Percentiles rank a stretch among this genome's conserved stretches.
These are phyloP conservation scores for Diplodia mutila DNA, from an alignment of 2,329 filamentous ascomycete genomes.

Conservation along the genomic window DNA sequence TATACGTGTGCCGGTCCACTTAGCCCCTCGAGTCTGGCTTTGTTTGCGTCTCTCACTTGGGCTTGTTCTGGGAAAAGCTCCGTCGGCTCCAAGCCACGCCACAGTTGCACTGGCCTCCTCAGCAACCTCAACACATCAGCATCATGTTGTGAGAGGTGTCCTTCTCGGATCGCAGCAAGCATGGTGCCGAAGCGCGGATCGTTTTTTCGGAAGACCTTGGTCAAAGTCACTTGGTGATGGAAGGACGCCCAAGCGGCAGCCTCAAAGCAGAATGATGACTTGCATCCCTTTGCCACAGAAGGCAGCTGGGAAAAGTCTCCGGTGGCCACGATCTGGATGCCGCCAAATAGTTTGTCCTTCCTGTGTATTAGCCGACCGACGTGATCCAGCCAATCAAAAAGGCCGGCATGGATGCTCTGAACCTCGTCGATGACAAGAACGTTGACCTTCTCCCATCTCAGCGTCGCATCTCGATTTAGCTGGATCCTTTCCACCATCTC, in stretches of 20 bases:
- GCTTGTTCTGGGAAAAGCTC: neutral
- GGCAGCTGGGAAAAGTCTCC: constrained; percentile 65
- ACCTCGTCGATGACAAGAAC: constrained; percentile 68
- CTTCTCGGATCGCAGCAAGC: neutral
- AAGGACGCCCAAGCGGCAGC: constrained; percentile 44
- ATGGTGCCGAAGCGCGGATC: neutral
- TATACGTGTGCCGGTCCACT: neutral
- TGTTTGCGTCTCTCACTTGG: neutral
- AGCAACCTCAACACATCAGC: neutral
- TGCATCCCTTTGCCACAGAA: constrained; percentile 49
- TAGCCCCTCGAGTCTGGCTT: neutral
- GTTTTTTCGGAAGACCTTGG: neutral
- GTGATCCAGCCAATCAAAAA: constrained; percentile 56
- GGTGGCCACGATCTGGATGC: constrained; percentile 59
- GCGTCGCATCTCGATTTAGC: too few species aligned
- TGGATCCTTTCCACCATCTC: neutral
- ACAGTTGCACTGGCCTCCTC: neutral
- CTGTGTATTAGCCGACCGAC: constrained; percentile 49
- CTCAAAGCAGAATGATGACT: constrained; percentile 52
- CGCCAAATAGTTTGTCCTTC: constrained; percentile 44
- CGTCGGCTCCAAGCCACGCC: neutral
- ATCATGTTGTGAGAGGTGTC: neutral
- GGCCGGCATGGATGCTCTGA: constrained; percentile 63
- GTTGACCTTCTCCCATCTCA: constrained; percentile 32
- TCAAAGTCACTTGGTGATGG: neutral